These are phyloP conservation scores for Leccinum subgranulosum DNA, from an alignment of 768 basidiomycete genomes.

Conservation along the genomic window DNA sequence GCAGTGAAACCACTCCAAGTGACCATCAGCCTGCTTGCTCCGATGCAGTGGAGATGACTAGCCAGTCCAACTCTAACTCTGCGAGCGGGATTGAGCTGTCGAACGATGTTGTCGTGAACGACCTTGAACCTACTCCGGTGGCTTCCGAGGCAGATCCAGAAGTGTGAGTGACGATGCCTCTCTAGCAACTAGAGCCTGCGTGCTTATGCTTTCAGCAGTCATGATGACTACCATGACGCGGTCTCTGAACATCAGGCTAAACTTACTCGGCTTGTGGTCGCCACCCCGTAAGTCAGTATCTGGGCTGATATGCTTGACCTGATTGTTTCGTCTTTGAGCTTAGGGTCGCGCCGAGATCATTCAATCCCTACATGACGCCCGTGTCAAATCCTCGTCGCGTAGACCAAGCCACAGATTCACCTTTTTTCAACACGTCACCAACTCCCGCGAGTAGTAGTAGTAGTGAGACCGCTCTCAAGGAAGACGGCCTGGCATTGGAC, in stretches of 20 bases:
- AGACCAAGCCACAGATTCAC: neutral
- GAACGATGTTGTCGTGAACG: neutral
- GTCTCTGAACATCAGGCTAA: neutral
- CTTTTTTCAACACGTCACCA: constrained; percentile 2
- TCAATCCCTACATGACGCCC: constrained; percentile 27
- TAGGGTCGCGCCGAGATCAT: constrained; percentile 13
- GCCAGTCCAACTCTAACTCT: neutral
- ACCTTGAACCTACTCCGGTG: neutral
- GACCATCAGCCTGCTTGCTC: neutral
- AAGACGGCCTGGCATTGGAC: neutral
- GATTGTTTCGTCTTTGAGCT: neutral
- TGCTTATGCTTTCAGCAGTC: neutral
- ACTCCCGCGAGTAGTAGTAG: neutral
- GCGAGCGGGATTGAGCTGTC: neutral
- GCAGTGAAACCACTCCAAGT: neutral
- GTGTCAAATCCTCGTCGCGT: constrained; percentile 21
- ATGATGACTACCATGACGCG: neutral
- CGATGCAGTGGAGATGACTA: neutral
- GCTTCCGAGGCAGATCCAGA: constrained; percentile 1
- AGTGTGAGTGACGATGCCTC: constrained; percentile 8
- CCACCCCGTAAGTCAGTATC: constrained; percentile 20
- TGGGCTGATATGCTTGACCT: neutral
- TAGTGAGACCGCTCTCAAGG: neutral
- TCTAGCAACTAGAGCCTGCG: neutral
- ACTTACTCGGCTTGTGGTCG: neutral